A percentile compares a stretch with the other conserved stretches of the same genome.
phyloP scores from a whole-genome alignment of 2,329 filamentous ascomycete genomes.

The Trematosphaeria pertusa region DNA sequence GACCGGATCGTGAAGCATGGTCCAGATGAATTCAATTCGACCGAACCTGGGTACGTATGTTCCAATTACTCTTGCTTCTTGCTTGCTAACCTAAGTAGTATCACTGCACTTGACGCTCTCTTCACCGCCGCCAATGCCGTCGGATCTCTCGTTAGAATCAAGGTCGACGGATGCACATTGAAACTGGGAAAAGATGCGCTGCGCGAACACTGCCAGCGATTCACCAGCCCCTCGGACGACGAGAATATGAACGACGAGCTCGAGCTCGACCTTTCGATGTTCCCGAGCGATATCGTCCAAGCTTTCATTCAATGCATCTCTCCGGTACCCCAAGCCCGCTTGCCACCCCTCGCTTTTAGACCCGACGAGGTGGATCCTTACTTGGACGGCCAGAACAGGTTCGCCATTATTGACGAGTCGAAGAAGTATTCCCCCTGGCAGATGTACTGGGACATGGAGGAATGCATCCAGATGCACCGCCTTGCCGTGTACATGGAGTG shows the following conservation, averaged over 20 bases:
- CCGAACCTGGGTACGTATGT: no score
- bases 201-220: background rate
- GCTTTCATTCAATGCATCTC: constrained; percentile 1
- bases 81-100: no score
- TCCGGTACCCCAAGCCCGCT: background rate
- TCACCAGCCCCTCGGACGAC: background rate
- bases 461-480: background rate
- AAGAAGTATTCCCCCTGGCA: background rate
- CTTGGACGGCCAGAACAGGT: background rate
- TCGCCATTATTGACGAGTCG: background rate
- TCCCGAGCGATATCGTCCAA: background rate
- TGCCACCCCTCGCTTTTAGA: background rate
- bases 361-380: background rate
- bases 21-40: no score
- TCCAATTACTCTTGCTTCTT: no score
- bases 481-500: background rate
- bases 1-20: no score
- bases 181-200: no score
- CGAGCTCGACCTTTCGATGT: background rate
- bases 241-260: background rate
- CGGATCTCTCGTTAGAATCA: no score
- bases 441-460: background rate
- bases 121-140: no score
- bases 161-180: no score
- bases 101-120: no score